These are phyloP conservation scores for Penicillium salamii DNA, from an alignment of 495 filamentous ascomycete species.

Conservation along the genomic window DNA sequence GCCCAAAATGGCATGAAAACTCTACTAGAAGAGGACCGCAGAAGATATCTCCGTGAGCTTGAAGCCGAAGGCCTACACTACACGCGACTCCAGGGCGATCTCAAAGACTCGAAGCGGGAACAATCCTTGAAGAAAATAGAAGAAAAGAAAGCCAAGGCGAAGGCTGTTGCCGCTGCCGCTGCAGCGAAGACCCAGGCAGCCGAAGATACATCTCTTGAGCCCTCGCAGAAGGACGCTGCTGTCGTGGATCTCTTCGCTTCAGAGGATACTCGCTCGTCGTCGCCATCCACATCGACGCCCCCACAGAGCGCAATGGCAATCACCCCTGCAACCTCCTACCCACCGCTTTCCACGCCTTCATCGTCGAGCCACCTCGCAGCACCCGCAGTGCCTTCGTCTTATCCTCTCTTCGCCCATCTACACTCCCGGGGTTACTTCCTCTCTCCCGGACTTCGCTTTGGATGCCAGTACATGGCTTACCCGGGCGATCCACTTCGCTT, in stretches of 20 bases:
- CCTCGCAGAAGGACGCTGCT: constrained; percentile 4
- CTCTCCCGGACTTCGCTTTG: constrained; percentile 88
- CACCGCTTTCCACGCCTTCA: constrained; percentile 40
- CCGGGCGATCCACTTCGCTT: constrained; percentile 93
- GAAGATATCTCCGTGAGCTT: constrained; percentile 42
- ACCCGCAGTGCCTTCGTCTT: constrained; percentile 50
- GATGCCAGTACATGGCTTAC: constrained; percentile 90
- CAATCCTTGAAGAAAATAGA: constrained; percentile 41
- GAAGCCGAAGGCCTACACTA: constrained; percentile 45
- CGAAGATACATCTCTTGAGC: constrained; percentile 11
- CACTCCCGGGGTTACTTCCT: constrained; percentile 81
- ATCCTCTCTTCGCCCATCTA: constrained; percentile 59
- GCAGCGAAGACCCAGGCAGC: constrained; percentile 10
- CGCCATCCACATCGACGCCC: constrained; percentile 14
- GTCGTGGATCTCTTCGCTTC: constrained; percentile 44
- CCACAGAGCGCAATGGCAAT: constrained; percentile 36
- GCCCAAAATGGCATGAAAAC: constrained; percentile 62
- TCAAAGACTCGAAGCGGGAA: constrained; percentile 40
- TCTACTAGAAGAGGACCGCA: constrained; percentile 54
- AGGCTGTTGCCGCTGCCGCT: constrained; percentile 26
- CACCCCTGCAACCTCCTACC: constrained; percentile 61
- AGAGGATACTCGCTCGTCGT: constrained; percentile 16
- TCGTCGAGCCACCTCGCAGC: constrained; percentile 29
- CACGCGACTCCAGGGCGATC: constrained; percentile 36
- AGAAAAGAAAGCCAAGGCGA: constrained; percentile 37